Evolutionary conservation across 75 land plant species (phyloP).

Genomic region (Selaginella moellendorffii): DNA sequence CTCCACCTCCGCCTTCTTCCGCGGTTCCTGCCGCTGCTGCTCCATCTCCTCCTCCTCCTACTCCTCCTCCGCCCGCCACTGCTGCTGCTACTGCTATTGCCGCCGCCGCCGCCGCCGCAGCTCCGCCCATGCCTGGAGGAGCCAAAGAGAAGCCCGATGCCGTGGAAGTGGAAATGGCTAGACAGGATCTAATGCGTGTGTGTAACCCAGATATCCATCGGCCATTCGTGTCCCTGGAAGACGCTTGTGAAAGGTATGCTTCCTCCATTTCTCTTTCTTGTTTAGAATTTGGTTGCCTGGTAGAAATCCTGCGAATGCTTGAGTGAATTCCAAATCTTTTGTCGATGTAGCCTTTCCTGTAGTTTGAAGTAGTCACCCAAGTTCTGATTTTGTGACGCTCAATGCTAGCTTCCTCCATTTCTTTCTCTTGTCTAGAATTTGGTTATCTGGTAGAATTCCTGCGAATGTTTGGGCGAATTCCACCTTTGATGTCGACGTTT

Average conservation of each 20-base stretch:
- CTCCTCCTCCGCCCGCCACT: slow-evolving; percentile 1
- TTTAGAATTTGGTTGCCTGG: too few relatives aligned
- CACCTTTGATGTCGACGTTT: too few relatives aligned
- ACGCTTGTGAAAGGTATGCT: slow-evolving; percentile 88
- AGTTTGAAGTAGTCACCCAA: too few relatives aligned
- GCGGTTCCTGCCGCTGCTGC: slow-evolving; percentile 5
- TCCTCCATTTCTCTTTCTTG: neutral
- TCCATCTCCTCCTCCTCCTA: neutral
- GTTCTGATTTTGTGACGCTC: too few relatives aligned
- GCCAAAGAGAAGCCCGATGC: slow-evolving; percentile 13
- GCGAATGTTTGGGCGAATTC: too few relatives aligned
- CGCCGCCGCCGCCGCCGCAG: neutral
- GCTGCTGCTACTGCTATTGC: slow-evolving; percentile 7
- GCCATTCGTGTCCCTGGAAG: slow-evolving; percentile 79
- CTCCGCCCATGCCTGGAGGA: neutral
- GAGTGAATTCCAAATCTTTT: too few relatives aligned
- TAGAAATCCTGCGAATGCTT: too few relatives aligned
- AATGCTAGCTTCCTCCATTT: too few relatives aligned
- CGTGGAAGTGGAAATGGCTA: slow-evolving; percentile 71
- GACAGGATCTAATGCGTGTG: slow-evolving; percentile 74
- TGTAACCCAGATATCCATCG: slow-evolving; percentile 78
- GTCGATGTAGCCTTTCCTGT: too few relatives aligned
- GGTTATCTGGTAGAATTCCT: too few relatives aligned
- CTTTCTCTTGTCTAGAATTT: too few relatives aligned
- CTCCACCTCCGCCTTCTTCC: slow-evolving; percentile 1